A percentile compares a stretch with the other conserved stretches of the same genome.
Conservation (phyloP, 1,284 basidiomycete genomes). For the Pseudozyma flocculosa region DNA sequence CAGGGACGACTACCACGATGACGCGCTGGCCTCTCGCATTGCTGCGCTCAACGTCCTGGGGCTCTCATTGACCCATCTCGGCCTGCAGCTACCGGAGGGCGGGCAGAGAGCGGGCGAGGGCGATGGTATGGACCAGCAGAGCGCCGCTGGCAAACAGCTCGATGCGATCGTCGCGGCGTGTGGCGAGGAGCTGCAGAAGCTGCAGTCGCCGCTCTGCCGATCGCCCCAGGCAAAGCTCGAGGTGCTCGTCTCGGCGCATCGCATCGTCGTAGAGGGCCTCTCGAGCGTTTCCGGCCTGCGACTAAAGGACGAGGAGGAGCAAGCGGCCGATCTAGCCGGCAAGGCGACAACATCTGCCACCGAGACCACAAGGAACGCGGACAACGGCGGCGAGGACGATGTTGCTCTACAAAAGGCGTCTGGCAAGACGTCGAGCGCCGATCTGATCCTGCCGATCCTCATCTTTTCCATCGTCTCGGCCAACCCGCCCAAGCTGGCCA, state of each 20-base stretch:
- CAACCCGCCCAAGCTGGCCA: slow-evolving; percentile 78
- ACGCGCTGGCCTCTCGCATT: slow-evolving; percentile 79
- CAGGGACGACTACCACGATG: slow-evolving; percentile 81
- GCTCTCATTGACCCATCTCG: slow-evolving; percentile 79
- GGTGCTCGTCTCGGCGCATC: slow-evolving; percentile 77
- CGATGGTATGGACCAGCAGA: too few relatives aligned
- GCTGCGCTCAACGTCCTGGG: slow-evolving; percentile 88
- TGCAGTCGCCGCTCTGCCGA: slow-evolving; percentile 65
- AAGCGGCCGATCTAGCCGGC: too few relatives aligned
- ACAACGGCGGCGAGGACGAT: too few relatives aligned
- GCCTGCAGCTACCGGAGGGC: slow-evolving; percentile 68
- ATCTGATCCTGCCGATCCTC: slow-evolving; percentile 80
- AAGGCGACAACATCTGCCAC: too few relatives aligned
- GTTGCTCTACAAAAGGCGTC: too few relatives aligned
- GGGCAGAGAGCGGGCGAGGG: too few relatives aligned
- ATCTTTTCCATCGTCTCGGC: slow-evolving; percentile 87
- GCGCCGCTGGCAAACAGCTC: slow-evolving; percentile 65
- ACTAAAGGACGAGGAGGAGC: slow-evolving; percentile 13
- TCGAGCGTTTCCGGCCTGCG: slow-evolving; percentile 17
- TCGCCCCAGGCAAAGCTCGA: slow-evolving; percentile 77
- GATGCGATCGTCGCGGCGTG: slow-evolving; percentile 70
- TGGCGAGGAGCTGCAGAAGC: slow-evolving; percentile 74
- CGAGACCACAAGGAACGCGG: too few relatives aligned
- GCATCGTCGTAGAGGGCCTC: slow-evolving; percentile 71
- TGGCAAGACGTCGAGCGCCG: slow-evolving; percentile 59